Evolutionary conservation across 1,284 basidiomycete genomes (phyloP).

Genomic region (Cerioporus squamosus): DNA sequence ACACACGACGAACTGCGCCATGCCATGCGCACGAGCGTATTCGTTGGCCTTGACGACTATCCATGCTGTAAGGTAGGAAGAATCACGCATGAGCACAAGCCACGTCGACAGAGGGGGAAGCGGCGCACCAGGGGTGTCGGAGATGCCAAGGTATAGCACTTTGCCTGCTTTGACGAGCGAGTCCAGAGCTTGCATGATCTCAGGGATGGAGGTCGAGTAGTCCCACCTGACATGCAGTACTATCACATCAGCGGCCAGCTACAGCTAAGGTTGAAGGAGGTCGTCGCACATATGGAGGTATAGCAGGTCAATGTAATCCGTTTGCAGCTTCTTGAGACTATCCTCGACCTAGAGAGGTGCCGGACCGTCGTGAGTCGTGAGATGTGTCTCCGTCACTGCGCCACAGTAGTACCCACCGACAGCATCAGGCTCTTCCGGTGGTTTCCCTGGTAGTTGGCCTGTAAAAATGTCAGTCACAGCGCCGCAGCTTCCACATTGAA

Average conservation of each 20-base stretch:
- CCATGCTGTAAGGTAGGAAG: slow-evolving; percentile 43
- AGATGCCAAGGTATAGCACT: slow-evolving; percentile 43
- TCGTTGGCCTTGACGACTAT: slow-evolving; percentile 54
- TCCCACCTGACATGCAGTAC: slow-evolving; percentile 47
- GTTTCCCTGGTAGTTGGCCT: slow-evolving; percentile 22
- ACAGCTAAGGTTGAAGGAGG: no score
- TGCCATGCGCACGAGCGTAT: slow-evolving; percentile 51
- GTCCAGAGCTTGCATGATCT: slow-evolving; percentile 53
- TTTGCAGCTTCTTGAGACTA: slow-evolving; percentile 60
- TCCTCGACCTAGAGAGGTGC: slow-evolving; percentile 34
- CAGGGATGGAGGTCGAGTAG: slow-evolving; percentile 54
- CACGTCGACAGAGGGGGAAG: not conserved
- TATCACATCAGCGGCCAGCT: no score
- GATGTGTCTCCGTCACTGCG: no score
- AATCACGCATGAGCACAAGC: not conserved
- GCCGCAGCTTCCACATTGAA: no score
- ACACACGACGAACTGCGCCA: slow-evolving; percentile 53
- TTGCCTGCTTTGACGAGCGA: slow-evolving; percentile 40
- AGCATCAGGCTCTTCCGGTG: slow-evolving; percentile 17
- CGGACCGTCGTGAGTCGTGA: not conserved
- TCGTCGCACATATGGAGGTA: slow-evolving; percentile 34
- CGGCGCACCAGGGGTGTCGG: slow-evolving; percentile 43
- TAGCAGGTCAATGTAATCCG: slow-evolving; percentile 54
- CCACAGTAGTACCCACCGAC: not conserved
- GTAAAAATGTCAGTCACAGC: not conserved